A percentile compares a stretch with the other conserved stretches of the same genome.
Evolutionary conservation across 495 filamentous ascomycete species (phyloP).

Genomic region (Sphaerosporella brunnea): DNA sequence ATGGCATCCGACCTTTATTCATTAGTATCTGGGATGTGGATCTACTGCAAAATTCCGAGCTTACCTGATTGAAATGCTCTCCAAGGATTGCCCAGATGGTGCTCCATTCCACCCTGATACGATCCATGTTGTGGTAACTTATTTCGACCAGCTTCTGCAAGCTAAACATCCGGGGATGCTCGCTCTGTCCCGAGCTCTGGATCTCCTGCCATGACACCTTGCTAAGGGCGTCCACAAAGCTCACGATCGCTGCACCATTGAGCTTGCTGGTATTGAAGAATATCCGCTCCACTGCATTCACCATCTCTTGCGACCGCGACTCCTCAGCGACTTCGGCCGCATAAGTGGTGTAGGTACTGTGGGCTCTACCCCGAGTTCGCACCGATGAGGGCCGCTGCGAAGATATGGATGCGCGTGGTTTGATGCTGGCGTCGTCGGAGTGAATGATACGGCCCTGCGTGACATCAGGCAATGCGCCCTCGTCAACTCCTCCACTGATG

Average conservation of each 20-base stretch:
- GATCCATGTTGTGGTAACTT: conserved; percentile 97
- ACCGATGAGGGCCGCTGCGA: conserved; percentile 36
- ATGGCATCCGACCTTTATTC: conserved; percentile 59
- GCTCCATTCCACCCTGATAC: conserved; percentile 95
- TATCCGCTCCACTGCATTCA: conserved; percentile 82
- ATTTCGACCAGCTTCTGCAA: conserved; percentile 97
- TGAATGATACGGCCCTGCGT: conserved; percentile 61
- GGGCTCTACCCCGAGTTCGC: conserved; percentile 46
- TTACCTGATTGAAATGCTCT: conserved; percentile 75
- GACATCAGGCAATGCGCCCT: conserved; percentile 79
- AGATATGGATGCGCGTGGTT: conserved; percentile 45
- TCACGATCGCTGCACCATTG: conserved; percentile 87
- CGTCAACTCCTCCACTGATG: conserved; percentile 85
- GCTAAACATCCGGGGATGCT: conserved; percentile 86
- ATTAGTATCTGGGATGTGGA: background rate
- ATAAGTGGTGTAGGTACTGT: conserved; percentile 40
- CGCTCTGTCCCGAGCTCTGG: conserved; percentile 83
- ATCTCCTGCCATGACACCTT: conserved; percentile 99
- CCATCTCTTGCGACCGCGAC: conserved; percentile 75
- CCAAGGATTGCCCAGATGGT: conserved; percentile 92
- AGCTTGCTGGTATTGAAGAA: conserved; percentile 92
- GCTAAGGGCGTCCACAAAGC: conserved; percentile 82
- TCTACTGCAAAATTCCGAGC: background rate
- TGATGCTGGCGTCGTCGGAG: conserved; percentile 30
- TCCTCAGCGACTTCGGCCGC: conserved; percentile 78